phyloP scores from a whole-genome alignment of 1,284 basidiomycete genomes.

The Malassezia caprae region DNA sequence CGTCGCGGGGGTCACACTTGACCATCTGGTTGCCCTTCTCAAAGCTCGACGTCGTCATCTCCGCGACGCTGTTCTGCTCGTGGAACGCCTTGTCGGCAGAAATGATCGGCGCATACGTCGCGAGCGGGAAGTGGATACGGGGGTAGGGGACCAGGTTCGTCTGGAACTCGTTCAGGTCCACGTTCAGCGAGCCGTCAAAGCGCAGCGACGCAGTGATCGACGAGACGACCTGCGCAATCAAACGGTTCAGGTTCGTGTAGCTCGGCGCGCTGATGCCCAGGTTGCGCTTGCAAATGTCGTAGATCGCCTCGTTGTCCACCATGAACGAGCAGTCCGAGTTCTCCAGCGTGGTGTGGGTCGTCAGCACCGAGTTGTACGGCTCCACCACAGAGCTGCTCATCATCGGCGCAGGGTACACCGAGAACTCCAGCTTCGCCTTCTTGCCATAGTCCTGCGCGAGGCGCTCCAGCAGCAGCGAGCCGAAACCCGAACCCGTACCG shows the following conservation, averaged over 20 bases:
- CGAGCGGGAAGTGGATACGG: constrained; percentile 95
- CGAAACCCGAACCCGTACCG: constrained; percentile 98
- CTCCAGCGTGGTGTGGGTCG: constrained; percentile 97
- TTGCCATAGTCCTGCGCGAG: constrained; percentile 97
- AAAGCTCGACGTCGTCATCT: constrained; percentile 98
- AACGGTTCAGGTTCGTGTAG: constrained; percentile 86
- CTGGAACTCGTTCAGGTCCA: constrained; percentile 97
- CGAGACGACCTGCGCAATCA: constrained; percentile 89
- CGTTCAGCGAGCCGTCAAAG: constrained; percentile 95
- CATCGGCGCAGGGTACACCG: constrained; percentile 67
- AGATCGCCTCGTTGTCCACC: constrained; percentile 58
- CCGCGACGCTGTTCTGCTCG: constrained; percentile 92
- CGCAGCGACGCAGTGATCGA: constrained; percentile 93
- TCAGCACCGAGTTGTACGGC: constrained; percentile 97
- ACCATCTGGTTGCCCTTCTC: constrained; percentile 96
- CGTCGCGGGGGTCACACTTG: constrained; percentile 49
- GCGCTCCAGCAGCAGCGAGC: constrained; percentile 88
- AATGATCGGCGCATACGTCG: constrained; percentile 88
- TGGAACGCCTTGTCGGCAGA: constrained; percentile 71
- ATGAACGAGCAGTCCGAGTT: constrained; percentile 85
- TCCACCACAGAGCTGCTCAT: constrained; percentile 94
- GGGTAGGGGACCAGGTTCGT: constrained; percentile 76
- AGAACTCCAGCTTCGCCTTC: constrained; percentile 98
- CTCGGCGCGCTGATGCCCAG: constrained; percentile 76
- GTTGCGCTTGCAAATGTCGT: constrained; percentile 97